phyloP scores from a whole-genome alignment of 2,329 filamentous ascomycete genomes.

The Aureobasidium sp. region DNA sequence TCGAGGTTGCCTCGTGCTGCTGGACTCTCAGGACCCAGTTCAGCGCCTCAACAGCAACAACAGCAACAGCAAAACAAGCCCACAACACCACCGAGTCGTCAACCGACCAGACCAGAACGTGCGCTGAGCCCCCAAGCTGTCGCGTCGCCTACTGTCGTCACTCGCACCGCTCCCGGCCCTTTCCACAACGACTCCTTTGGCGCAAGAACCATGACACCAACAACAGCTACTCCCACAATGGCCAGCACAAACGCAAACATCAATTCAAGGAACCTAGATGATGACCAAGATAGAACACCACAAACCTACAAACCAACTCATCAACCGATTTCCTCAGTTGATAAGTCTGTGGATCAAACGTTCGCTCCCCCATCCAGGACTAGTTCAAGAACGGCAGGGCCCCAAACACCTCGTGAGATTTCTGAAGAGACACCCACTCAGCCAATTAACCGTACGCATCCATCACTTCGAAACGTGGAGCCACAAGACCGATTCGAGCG shows the following conservation, averaged over 20 bases:
- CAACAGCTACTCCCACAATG: neutral
- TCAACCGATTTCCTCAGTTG: neutral
- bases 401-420: neutral
- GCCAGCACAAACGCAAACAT: neutral
- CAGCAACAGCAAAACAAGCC: conserved; percentile 37
- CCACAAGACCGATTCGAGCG: conserved; percentile 5
- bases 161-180: conserved; percentile 1
- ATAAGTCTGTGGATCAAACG: neutral
- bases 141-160: neutral
- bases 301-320: conserved; percentile 11
- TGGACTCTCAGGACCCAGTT: conserved; percentile 46
- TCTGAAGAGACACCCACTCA: neutral
- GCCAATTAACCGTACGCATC: neutral
- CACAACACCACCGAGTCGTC: conserved; percentile 7
- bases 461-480: neutral
- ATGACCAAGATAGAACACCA: neutral
- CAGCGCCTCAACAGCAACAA: conserved; percentile 42
- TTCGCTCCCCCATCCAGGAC: neutral
- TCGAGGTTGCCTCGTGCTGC: conserved; percentile 54
- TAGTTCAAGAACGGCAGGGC: conserved; percentile 1
- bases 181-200: neutral
- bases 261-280: neutral
- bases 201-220: conserved; percentile 4
- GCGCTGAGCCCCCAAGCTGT: conserved; percentile 7
- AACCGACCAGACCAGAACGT: conserved; percentile 12